phyloP scores from a whole-genome alignment of 192 early-diverging fungal genomes.

The Coemansia sp. region DNA sequence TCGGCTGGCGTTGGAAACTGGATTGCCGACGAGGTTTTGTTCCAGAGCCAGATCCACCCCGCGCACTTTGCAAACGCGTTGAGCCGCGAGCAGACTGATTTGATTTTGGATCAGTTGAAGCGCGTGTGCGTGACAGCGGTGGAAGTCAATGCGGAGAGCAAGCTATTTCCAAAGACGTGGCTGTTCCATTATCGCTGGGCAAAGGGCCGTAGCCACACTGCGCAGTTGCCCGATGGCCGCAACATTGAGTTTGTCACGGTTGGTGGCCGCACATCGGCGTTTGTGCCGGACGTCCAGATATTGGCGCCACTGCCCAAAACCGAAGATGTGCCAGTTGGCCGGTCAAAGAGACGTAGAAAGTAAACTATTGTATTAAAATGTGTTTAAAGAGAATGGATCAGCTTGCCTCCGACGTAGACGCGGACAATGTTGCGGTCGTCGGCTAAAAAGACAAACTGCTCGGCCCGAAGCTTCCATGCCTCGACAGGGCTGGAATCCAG shows the following conservation, averaged over 20 bases:
- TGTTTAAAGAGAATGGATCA: constrained; percentile 31
- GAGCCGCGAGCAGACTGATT: constrained; percentile 42
- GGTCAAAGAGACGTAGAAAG: constrained; percentile 3
- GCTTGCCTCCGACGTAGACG: constrained; percentile 77
- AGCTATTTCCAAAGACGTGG: constrained; percentile 68
- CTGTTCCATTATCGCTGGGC: constrained; percentile 76
- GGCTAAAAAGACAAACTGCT: constrained; percentile 91
- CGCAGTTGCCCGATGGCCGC: constrained; percentile 56
- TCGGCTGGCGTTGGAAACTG: constrained; percentile 83
- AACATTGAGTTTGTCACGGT: constrained; percentile 66
- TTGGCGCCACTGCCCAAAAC: background rate
- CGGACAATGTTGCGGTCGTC: constrained; percentile 79
- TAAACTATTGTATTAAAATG: background rate
- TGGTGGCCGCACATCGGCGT: constrained; percentile 47
- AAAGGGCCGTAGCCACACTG: constrained; percentile 54
- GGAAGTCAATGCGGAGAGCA: constrained; percentile 64
- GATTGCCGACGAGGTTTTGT: constrained; percentile 83
- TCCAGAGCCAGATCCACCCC: constrained; percentile 71
- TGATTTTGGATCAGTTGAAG: constrained; percentile 51
- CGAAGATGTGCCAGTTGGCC: background rate
- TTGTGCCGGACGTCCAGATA: constrained; percentile 30
- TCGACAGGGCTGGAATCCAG: constrained; percentile 6
- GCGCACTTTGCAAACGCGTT: constrained; percentile 54
- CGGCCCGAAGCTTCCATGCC: constrained; percentile 50
- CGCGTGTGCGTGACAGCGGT: constrained; percentile 57